Percentiles rank a stretch among this genome's conserved stretches.
Conservation (phyloP, 1,284 basidiomycete genomes). For the Phylloboletellus chloephorus region DNA sequence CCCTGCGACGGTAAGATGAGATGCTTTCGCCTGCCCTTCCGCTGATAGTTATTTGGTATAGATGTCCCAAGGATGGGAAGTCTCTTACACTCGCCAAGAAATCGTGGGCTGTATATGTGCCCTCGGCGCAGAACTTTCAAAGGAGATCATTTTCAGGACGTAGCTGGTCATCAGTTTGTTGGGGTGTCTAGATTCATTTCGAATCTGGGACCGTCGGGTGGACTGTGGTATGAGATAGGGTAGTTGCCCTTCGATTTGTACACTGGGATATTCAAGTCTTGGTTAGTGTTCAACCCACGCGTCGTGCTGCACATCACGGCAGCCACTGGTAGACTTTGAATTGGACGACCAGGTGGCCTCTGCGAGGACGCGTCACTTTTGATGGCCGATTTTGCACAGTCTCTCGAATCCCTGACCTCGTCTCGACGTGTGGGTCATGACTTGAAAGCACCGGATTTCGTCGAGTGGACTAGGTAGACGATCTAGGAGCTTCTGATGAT, state of each 20-base stretch:
- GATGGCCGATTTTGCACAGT: slow-evolving; percentile 22
- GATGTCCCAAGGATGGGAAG: slow-evolving; percentile 31
- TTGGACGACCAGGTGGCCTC: too few relatives aligned
- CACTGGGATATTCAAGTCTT: neutral
- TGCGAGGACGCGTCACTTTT: neutral
- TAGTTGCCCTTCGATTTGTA: neutral
- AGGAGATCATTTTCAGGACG: slow-evolving; percentile 33
- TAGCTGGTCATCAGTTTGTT: slow-evolving; percentile 6
- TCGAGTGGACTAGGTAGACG: slow-evolving; percentile 27
- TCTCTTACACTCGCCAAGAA: slow-evolving; percentile 22
- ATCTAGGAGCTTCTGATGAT: slow-evolving; percentile 5
- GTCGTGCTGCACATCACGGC: too few relatives aligned
- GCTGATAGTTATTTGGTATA: slow-evolving; percentile 16
- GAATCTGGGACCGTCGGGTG: neutral
- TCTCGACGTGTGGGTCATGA: slow-evolving; percentile 13
- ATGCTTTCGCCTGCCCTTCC: neutral
- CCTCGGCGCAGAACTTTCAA: slow-evolving; percentile 39
- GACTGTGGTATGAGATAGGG: too few relatives aligned
- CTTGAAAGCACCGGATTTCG: slow-evolving; percentile 14
- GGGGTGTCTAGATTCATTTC: neutral
- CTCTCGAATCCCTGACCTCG: slow-evolving; percentile 23
- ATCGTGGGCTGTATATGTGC: slow-evolving; percentile 36
- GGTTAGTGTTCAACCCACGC: slow-evolving; percentile 12
- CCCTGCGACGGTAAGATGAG: slow-evolving; percentile 22
- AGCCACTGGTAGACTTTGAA: too few relatives aligned